Base-by-base conservation (phyloP, 108 stramenopile genomes). In the Pseudonitzschia multiseries region DNA sequence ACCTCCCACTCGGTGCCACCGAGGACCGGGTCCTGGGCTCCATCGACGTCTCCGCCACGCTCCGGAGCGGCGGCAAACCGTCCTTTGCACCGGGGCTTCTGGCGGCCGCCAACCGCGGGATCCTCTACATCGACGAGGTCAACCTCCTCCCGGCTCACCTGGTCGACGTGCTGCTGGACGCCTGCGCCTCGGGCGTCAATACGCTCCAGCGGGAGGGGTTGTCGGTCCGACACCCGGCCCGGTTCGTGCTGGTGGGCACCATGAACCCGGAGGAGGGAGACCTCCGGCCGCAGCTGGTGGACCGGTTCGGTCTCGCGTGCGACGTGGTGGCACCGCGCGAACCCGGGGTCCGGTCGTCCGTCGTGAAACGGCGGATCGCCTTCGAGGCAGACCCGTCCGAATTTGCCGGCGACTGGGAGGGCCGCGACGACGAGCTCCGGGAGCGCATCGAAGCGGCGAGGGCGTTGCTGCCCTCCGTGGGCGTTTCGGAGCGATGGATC, bases 191-290 rank as follows among this genome's bases (percentile, higher is more conserved):
- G 70, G 76, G 76, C 4, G 57, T 70, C 61, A 77, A 77, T 17
- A 72, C 71, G 17, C 31, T 77, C 14, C 68, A 77, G 29, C 69
- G 76, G 18, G 76, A 77, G 26, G 76, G 76, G 4, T 15, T 77
- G 4, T 20, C 76, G 10, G 20, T 77, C 15, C 2, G 4, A 3
- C 76, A 77, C 60, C 57, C 69, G 8, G 60, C 76, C 21, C 59
- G 29, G 26, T 77, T 77, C 44, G 32, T 77, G 59, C 41, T 77
- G 44, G 21, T 77, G 0, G 76, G 76, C 8, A 69, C 76, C 28
- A 69, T 68, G 57, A 77, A 77, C 62, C 76, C 76, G 21, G 76
- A 77, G 24, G 76, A 77, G 27, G 76, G 76, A 0, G 71, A 77
- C 4, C 40, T 77, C 6, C 69, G 76, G 40, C 76, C 76, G 24